Evolutionary conservation across 2,329 filamentous ascomycete genomes (phyloP).

Genomic region (Penicillium hordei): DNA sequence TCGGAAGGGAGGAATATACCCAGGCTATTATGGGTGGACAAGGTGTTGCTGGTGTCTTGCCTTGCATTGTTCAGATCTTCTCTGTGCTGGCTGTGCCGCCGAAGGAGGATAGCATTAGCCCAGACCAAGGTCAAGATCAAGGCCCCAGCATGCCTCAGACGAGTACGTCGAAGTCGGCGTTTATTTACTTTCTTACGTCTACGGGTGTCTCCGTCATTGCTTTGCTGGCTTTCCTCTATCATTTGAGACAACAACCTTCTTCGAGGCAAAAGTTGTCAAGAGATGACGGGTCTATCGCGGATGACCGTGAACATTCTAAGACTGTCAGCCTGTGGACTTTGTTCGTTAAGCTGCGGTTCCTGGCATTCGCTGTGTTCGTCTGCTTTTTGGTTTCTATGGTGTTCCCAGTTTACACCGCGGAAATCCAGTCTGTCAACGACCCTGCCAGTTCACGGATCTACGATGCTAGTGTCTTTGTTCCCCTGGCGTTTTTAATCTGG

Average conservation of each 20-base stretch:
- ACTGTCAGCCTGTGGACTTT: constrained; percentile 63
- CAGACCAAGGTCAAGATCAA: constrained; percentile 30
- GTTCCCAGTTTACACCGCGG: constrained; percentile 85
- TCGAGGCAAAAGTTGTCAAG: constrained; percentile 2
- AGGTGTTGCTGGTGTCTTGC: constrained; percentile 85
- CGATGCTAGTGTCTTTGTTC: constrained; percentile 75
- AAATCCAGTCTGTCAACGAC: constrained; percentile 56
- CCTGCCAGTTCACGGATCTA: constrained; percentile 56
- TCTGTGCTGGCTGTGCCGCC: constrained; percentile 69
- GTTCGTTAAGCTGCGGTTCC: constrained; percentile 75
- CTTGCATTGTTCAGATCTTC: constrained; percentile 80
- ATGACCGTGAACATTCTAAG: constrained; percentile 35
- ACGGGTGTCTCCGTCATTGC: constrained; percentile 70
- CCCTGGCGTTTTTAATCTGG: constrained; percentile 88
- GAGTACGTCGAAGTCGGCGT: constrained; percentile 68
- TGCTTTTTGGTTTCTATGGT: constrained; percentile 88
- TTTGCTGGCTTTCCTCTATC: constrained; percentile 70
- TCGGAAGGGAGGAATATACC: constrained; percentile 83
- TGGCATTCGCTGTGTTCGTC: constrained; percentile 72
- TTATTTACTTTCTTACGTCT: constrained; percentile 88
- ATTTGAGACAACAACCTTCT: constrained; percentile 55
- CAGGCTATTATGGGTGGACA: constrained; percentile 97
- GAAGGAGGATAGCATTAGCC: constrained; percentile 35
- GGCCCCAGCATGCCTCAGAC: constrained; percentile 39
- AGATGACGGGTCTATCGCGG: constrained; percentile 13